Conservation (phyloP, 1,284 basidiomycete species). For the Hymenochaete sp. region DNA sequence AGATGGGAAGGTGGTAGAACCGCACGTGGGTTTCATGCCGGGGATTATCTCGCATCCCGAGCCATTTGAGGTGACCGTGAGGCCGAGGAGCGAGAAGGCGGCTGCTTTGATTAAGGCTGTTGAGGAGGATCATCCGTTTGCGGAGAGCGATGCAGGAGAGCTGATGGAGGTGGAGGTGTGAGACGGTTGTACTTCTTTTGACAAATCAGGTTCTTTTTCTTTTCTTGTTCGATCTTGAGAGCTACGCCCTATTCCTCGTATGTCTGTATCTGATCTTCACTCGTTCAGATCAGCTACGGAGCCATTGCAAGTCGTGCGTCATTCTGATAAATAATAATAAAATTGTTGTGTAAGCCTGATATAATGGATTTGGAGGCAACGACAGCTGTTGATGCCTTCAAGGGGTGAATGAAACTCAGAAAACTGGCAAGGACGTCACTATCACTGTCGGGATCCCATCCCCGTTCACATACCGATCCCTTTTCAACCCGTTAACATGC, state of each 20-base stretch:
- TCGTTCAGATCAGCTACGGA: too few relatives aligned
- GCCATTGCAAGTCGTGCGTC: too few relatives aligned
- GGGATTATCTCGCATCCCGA: slow-evolving; percentile 19
- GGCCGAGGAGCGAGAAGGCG: slow-evolving; percentile 9
- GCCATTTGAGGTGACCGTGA: slow-evolving; percentile 7
- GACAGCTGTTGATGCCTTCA: too few relatives aligned
- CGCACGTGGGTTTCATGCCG: slow-evolving; percentile 17
- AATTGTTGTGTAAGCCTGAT: too few relatives aligned
- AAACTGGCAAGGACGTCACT: too few relatives aligned
- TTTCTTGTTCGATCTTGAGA: not conserved
- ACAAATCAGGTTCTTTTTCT: not conserved
- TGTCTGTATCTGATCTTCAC: not conserved
- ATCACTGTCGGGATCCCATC: too few relatives aligned
- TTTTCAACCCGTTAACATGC: too few relatives aligned
- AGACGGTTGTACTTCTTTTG: not conserved
- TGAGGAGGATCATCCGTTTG: slow-evolving; percentile 16
- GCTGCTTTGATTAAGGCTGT: slow-evolving; percentile 14
- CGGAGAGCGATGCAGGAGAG: slow-evolving; percentile 6
- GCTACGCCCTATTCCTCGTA: not conserved
- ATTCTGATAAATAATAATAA: too few relatives aligned
- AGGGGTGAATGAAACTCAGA: too few relatives aligned
- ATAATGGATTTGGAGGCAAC: too few relatives aligned
- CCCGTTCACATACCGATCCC: too few relatives aligned
- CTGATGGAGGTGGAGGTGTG: slow-evolving; percentile 6
- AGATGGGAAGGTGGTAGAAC: slow-evolving; percentile 18